These are phyloP conservation scores for Aspergillus japonicus DNA, from an alignment of 2,329 filamentous ascomycete genomes.

Conservation along the genomic window DNA sequence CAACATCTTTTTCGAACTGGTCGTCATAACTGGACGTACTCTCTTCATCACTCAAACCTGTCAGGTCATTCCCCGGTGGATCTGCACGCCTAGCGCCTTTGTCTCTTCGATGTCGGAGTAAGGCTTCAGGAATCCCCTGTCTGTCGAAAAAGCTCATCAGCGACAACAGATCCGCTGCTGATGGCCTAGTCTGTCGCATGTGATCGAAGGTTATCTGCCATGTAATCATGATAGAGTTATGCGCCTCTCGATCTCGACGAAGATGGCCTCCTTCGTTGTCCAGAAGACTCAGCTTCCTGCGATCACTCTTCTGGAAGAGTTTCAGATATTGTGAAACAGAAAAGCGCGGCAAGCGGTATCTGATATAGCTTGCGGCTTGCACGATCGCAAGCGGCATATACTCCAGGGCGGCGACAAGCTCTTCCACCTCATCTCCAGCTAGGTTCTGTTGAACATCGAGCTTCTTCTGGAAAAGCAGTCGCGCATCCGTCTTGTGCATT, in stretches of 20 bases:
- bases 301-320: constrained; percentile 35
- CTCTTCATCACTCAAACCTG: too few relatives aligned
- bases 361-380: constrained; percentile 28
- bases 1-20: constrained; percentile 24
- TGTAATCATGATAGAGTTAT: constrained; percentile 28
- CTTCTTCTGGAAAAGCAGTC: constrained; percentile 31
- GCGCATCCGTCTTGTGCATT: constrained; percentile 26
- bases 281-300: constrained; percentile 28
- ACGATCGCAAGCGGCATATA: constrained; percentile 21
- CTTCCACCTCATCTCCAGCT: too few relatives aligned
- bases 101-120: constrained; percentile 11
- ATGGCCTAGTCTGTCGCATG: constrained; percentile 22
- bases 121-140: constrained; percentile 25
- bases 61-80: too few relatives aligned
- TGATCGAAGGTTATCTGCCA: constrained; percentile 37
- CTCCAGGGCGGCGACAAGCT: constrained; percentile 20
- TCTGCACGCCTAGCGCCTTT: too few relatives aligned
- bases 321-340: constrained; percentile 18
- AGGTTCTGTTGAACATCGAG: neutral
- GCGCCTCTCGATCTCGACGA: constrained; percentile 22
- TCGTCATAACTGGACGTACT: too few relatives aligned
- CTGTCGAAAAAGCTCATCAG: constrained; percentile 32
- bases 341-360: neutral
- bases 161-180: constrained; percentile 28
- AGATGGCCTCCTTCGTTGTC: constrained; percentile 26